Base-by-base conservation (phyloP, 805 yeast species). In the Wickerhamiella brachini region DNA sequence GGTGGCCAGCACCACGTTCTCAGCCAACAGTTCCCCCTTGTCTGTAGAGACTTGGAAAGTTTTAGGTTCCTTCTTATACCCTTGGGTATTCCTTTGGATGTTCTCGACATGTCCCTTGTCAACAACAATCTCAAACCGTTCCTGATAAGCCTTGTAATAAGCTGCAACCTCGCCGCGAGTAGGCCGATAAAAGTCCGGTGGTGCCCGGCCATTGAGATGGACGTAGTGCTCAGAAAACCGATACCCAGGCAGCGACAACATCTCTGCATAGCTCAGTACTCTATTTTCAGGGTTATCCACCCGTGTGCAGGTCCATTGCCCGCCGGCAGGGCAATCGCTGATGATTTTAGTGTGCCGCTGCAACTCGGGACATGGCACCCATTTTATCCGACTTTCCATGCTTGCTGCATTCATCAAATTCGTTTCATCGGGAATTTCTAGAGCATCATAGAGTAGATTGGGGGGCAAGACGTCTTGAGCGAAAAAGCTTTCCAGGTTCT, bases 201-300 rank as follows among this genome's bases (percentile, higher is more conserved):
- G 44, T 5, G 38, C 20, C 5, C 24, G 34, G 23, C 54, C 55
- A 37, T 51, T 47, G 37, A 29, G 49, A 18, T 47, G 51, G 15
- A 8, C n/a, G 47, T 47, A 56, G 43, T 48, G 62, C 20, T 62
- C 54, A 1, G 61, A 44, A 26, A 64, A 62, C 4, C 64, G 45
- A 44, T 49, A 62, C 9, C 63, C 66, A 2, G 68, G 68, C 17
- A 65, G 50, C n/a, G 65, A 59, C 31, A 65, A 57, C 66, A 62
- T 65, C 51, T 63, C 66, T 7, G 63, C 64, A 49, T 65, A 65
- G 43, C 64, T 59, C 34, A 65, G 54, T 3, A 54, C 53, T 34
- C 50, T 46, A 9, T 56, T 55, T 9, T 53, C 53, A 2, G 54
- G 49, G 13, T 51, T 49, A 43, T 60, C 63, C 1, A 39, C 51